A percentile compares a stretch with the other conserved stretches of the same genome.
Conservation (phyloP, 768 basidiomycete genomes). For the Wakefieldia striispora region DNA sequence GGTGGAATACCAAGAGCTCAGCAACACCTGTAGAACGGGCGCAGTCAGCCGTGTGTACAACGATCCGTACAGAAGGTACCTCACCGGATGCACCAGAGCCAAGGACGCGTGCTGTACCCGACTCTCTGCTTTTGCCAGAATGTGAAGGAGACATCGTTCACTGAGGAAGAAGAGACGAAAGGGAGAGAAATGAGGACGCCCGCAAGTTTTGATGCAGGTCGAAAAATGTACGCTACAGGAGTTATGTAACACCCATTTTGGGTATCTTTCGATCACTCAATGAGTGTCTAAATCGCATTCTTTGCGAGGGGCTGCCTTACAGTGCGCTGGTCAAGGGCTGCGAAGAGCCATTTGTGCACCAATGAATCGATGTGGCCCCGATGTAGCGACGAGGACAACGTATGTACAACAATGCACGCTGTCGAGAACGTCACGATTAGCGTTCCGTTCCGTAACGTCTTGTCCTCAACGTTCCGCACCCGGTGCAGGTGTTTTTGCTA, state of each 20-base stretch:
- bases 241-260: constrained; percentile 24
- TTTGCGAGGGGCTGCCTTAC: no score
- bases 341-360: no score
- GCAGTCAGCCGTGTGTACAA: not conserved
- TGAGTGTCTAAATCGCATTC: no score
- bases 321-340: no score
- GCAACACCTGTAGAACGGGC: constrained; percentile 65
- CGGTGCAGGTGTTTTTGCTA: no score
- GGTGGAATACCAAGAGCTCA: constrained; percentile 93
- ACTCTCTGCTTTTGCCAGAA: constrained; percentile 64
- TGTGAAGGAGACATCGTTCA: constrained; percentile 46
- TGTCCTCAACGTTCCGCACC: no score
- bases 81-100: constrained; percentile 91
- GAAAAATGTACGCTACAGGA: constrained; percentile 1
- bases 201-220: not conserved
- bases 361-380: no score
- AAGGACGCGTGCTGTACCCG: constrained; percentile 83
- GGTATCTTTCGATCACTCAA: no score
- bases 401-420: no score
- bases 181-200: not conserved
- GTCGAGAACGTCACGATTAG: no score
- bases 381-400: no score
- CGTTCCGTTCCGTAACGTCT: no score
- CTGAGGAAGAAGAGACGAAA: not conserved
- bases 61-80: not conserved